Evolutionary conservation across 495 filamentous ascomycete species (phyloP).

Genomic region (Trichoderma reesei): DNA sequence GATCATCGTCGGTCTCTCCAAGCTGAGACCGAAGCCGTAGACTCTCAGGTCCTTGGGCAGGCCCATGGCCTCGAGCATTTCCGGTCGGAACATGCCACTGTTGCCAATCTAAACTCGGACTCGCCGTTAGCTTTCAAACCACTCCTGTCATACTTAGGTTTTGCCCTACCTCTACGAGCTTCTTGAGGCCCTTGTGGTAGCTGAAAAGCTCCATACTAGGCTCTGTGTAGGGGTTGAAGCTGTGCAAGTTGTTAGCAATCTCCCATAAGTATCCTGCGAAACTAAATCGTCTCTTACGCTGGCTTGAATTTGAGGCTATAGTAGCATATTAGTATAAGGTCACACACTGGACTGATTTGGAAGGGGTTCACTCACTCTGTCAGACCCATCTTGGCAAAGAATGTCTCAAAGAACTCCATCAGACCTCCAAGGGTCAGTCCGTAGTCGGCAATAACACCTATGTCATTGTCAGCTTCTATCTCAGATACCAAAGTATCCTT

Average conservation of each 20-base stretch:
- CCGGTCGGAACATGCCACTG: conserved; percentile 94
- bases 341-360: neutral
- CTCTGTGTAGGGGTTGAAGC: conserved; percentile 83
- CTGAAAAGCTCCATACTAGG: conserved; percentile 95
- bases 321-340: neutral
- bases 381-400: conserved; percentile 94
- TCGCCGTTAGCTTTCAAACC: neutral
- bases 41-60: conserved; percentile 78
- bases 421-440: conserved; percentile 81
- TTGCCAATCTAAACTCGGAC: conserved; percentile 90
- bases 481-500: neutral
- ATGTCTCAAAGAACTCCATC: conserved; percentile 93
- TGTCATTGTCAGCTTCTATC: neutral
- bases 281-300: conserved; percentile 47
- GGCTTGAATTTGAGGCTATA: conserved; percentile 73
- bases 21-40: conserved; percentile 81
- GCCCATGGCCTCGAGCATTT: conserved; percentile 82
- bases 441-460: conserved; percentile 87
- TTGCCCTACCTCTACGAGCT: conserved; percentile 26
- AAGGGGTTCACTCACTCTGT: conserved; percentile 33
- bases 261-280: neutral
- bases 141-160: neutral
- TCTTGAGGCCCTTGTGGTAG: conserved; percentile 78
- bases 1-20: conserved; percentile 97
- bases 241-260: neutral